These are phyloP conservation scores for Endogone sp. DNA, from an alignment of 192 early-diverging fungal species.

Conservation along the genomic window DNA sequence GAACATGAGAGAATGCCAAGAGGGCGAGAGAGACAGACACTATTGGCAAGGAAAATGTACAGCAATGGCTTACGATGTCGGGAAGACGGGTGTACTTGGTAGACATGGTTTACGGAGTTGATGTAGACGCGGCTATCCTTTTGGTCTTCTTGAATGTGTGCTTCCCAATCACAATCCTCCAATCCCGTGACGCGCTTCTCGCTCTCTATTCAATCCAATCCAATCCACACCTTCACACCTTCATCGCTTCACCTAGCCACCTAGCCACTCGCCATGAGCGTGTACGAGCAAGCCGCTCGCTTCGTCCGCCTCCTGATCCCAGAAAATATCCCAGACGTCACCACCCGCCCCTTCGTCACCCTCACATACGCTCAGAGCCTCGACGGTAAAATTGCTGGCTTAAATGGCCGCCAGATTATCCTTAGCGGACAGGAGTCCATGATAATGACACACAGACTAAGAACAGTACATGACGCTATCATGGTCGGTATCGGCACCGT, in stretches of 20 bases:
- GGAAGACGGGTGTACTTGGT: constrained; percentile 76
- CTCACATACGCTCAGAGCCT: constrained; percentile 90
- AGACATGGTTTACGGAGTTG: constrained; percentile 41
- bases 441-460: constrained; percentile 78
- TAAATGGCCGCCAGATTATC: constrained; percentile 50
- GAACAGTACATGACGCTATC: constrained; percentile 74
- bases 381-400: constrained; percentile 73
- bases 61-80: constrained; percentile 63
- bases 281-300: background rate
- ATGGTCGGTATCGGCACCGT: constrained; percentile 84
- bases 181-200: background rate
- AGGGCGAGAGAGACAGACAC: background rate
- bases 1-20: background rate
- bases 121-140: too few species aligned
- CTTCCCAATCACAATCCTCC: background rate
- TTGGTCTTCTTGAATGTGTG: too few species aligned
- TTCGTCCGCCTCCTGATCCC: background rate
- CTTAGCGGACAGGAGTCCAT: constrained; percentile 72
- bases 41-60: background rate
- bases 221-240: too few species aligned
- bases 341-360: constrained; percentile 52
- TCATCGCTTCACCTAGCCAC: too few species aligned
- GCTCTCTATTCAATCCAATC: too few species aligned
- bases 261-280: background rate
- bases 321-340: background rate